phyloP scores from a whole-genome alignment of 805 yeast species.

The Barnettozyma sp. region DNA sequence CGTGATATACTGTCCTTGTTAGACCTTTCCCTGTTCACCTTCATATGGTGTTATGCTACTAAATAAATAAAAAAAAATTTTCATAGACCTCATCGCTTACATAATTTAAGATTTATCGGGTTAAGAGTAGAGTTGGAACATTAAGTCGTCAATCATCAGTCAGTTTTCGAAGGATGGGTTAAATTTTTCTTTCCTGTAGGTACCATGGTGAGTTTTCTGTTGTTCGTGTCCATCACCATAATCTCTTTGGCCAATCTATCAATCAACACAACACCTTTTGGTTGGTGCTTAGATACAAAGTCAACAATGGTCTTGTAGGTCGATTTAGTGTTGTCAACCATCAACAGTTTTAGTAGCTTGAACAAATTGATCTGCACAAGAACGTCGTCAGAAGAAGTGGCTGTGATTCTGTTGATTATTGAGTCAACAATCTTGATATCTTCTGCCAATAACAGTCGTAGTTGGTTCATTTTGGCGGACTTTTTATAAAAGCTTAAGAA shows the following conservation, averaged over 20 bases:
- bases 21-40: too few relatives aligned
- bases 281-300: conserved; percentile 7
- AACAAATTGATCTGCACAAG: conserved; percentile 19
- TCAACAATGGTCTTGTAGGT: conserved; percentile 12
- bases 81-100: conserved; percentile 3
- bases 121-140: too few relatives aligned
- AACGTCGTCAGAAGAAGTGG: conserved; percentile 10
- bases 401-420: conserved; percentile 11
- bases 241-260: conserved; percentile 22
- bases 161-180: too few relatives aligned
- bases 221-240: conserved; percentile 4
- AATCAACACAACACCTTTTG: conserved; percentile 14
- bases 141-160: too few relatives aligned
- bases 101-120: not conserved
- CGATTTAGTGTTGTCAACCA: conserved; percentile 9
- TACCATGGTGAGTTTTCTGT: not conserved
- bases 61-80: too few relatives aligned
- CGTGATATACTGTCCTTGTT: too few relatives aligned
- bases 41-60: too few relatives aligned
- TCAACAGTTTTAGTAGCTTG: conserved; percentile 18
- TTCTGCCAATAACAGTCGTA: conserved; percentile 18
- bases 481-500: conserved; percentile 18
- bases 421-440: conserved; percentile 10
- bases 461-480: conserved; percentile 17
- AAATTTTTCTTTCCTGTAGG: too few relatives aligned